phyloP scores from a whole-genome alignment of 2,329 filamentous ascomycete genomes.

The Monosporascus sp. region DNA sequence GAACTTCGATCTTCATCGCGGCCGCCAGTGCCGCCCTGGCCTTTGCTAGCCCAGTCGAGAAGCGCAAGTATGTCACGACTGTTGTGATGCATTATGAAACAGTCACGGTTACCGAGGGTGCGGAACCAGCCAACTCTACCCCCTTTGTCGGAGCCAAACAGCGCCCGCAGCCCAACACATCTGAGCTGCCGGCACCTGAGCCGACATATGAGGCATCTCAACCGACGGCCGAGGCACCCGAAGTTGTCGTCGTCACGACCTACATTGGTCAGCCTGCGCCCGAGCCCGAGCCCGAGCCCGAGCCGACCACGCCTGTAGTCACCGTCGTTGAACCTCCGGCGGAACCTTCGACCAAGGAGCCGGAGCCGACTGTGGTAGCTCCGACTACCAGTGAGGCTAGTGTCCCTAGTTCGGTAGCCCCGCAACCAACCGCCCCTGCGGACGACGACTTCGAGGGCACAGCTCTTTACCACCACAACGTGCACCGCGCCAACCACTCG shows the following conservation, averaged over 20 bases:
- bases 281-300: conserved; percentile 1
- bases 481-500: conserved; percentile 79
- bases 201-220: conserved; percentile 1
- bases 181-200: background rate
- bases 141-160: conserved; percentile 10
- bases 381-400: conserved; percentile 1
- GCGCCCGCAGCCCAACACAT: conserved; percentile 6
- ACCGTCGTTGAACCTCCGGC: conserved; percentile 1
- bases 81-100: conserved; percentile 26
- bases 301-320: conserved; percentile 7
- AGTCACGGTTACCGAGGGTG: conserved; percentile 31
- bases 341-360: background rate
- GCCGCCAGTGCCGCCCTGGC: conserved; percentile 29
- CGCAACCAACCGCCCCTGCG: conserved; percentile 6
- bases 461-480: conserved; percentile 72
- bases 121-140: conserved; percentile 11
- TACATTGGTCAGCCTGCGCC: background rate
- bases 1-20: conserved; percentile 31
- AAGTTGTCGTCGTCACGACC: background rate
- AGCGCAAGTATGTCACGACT: conserved; percentile 27
- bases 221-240: background rate
- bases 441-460: conserved; percentile 31
- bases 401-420: conserved; percentile 2
- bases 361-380: conserved; percentile 6
- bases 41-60: conserved; percentile 27